Percentiles rank a stretch among this genome's conserved stretches.
phyloP scores from a whole-genome alignment of 805 yeast species.

The Yamadazyma philogaea region DNA sequence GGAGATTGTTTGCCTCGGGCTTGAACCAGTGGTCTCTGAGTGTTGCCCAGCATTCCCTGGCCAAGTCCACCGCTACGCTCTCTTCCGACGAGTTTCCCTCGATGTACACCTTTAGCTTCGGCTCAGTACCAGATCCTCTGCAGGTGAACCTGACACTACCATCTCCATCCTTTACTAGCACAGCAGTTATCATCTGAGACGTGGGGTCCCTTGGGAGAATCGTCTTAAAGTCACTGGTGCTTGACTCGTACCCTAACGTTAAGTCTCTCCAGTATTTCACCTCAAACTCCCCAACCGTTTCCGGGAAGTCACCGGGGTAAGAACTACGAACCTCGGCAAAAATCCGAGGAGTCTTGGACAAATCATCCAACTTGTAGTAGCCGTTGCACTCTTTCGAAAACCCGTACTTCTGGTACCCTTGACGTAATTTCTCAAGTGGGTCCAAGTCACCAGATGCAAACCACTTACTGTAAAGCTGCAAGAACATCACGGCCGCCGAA shows the following conservation, averaged over 20 bases:
- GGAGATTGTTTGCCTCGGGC: constrained; percentile 10
- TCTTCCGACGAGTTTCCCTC: constrained; percentile 63
- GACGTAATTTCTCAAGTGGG: constrained; percentile 50
- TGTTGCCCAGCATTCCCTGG: constrained; percentile 61
- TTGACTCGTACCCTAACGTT: constrained; percentile 76
- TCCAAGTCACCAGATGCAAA: constrained; percentile 27
- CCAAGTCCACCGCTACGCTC: constrained; percentile 46
- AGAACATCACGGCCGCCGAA: constrained; percentile 70
- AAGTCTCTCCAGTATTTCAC: constrained; percentile 78
- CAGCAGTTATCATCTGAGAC: constrained; percentile 85
- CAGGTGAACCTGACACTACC: constrained; percentile 66
- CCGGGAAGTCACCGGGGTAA: constrained; percentile 37
- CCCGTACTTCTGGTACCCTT: constrained; percentile 67
- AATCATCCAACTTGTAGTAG: constrained; percentile 66
- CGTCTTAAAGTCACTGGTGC: constrained; percentile 57
- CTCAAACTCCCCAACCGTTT: constrained; percentile 51
- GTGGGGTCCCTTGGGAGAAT: constrained; percentile 63
- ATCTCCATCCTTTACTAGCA: constrained; percentile 25
- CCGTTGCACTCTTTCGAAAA: constrained; percentile 84
- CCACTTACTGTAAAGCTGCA: constrained; percentile 55
- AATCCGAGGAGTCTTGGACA: constrained; percentile 47
- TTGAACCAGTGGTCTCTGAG: constrained; percentile 11
- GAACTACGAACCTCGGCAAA: constrained; percentile 52
- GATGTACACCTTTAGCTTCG: constrained; percentile 86
- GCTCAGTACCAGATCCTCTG: constrained; percentile 96